phyloP scores from a whole-genome alignment of 306 rosid species.

The Spatholobus suberectus region DNA sequence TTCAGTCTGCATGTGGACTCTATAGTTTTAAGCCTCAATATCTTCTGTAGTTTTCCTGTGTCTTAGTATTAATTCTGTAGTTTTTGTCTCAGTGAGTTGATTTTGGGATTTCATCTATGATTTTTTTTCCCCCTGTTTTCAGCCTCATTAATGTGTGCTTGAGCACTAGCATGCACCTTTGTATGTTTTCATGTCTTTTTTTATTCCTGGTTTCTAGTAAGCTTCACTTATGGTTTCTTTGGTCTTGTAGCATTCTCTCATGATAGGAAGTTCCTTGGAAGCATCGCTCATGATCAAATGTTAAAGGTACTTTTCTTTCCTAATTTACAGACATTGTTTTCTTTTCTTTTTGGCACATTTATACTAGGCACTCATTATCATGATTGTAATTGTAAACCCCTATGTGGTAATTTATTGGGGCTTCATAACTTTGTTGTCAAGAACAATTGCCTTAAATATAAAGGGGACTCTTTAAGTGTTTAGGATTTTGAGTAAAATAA shows the following conservation, averaged over 20 bases:
- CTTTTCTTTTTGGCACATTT: conserved; percentile 6
- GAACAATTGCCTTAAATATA: background rate
- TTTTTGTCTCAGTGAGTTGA: conserved; percentile 9
- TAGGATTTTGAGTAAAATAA: background rate
- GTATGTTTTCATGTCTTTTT: background rate
- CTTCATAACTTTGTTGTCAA: background rate
- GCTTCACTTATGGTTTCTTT: conserved; percentile 44
- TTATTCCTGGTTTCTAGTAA: background rate
- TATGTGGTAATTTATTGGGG: background rate
- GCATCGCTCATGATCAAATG: conserved; percentile 79
- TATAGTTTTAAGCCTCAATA: conserved; percentile 3
- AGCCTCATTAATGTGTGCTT: conserved; percentile 20
- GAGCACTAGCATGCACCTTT: background rate
- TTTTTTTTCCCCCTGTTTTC: background rate
- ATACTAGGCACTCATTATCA: background rate
- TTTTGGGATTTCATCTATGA: background rate
- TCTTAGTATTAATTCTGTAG: background rate
- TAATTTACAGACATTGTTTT: too few relatives aligned
- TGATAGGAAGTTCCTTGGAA: conserved; percentile 80
- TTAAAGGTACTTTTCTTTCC: conserved; percentile 67
- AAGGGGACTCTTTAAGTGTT: background rate
- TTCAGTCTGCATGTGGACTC: background rate
- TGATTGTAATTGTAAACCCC: conserved; percentile 11
- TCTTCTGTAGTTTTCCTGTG: too few relatives aligned
- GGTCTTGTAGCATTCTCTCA: conserved; percentile 75